These are phyloP conservation scores for Herpotrichia juniperi DNA, from an alignment of 2,329 filamentous ascomycete genomes.

Conservation along the genomic window DNA sequence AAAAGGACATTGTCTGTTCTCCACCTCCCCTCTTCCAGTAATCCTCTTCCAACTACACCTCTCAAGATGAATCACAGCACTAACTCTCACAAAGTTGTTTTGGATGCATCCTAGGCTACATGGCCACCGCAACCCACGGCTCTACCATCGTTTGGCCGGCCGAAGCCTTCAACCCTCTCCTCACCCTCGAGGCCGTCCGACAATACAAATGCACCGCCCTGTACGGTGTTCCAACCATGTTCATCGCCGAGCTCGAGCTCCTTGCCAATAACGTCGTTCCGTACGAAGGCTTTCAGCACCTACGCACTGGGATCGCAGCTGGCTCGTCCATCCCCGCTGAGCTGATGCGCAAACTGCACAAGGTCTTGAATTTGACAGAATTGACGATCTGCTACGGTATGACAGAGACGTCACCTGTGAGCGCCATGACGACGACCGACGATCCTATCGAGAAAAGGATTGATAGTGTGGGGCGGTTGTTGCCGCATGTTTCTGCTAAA, in stretches of 20 bases:
- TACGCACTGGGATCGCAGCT: constrained; percentile 90
- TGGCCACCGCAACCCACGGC: constrained; percentile 88
- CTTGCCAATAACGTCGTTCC: constrained; percentile 60
- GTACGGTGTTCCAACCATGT: constrained; percentile 95
- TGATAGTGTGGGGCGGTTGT: constrained; percentile 75
- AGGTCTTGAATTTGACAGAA: constrained; percentile 75
- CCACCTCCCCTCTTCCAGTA: constrained; percentile 63
- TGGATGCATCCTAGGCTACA: constrained; percentile 89
- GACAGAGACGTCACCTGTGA: constrained; percentile 84
- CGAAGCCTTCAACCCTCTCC: constrained; percentile 83
- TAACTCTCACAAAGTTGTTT: constrained; percentile 66
- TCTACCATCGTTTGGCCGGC: constrained; percentile 83
- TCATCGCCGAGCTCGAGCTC: constrained; percentile 83
- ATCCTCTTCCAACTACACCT: constrained; percentile 6
- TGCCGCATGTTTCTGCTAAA: constrained; percentile 82
- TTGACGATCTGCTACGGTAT: constrained; percentile 96
- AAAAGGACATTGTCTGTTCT: constrained; percentile 71
- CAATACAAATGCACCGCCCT: constrained; percentile 71
- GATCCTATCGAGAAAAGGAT: constrained; percentile 78
- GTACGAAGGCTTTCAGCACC: constrained; percentile 61
- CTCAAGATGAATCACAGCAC: not conserved
- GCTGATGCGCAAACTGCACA: constrained; percentile 78
- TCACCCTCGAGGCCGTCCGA: constrained; percentile 69
- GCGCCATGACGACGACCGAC: constrained; percentile 77
- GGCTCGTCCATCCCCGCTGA: constrained; percentile 84